These are phyloP conservation scores for Styphnolobium japonicum DNA, from an alignment of 306 rosid species.

Conservation along the genomic window DNA sequence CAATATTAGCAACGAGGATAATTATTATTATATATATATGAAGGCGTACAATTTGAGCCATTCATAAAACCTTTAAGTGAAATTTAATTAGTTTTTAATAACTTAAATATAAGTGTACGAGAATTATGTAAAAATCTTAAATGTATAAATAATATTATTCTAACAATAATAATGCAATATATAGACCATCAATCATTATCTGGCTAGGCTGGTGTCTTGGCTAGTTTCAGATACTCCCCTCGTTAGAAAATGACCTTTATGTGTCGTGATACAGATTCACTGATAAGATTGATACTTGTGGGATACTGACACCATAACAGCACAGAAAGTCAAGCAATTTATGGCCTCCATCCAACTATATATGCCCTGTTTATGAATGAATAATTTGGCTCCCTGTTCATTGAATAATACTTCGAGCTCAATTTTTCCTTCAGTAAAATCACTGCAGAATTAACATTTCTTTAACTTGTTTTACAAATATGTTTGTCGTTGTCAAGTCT, in stretches of 20 bases:
- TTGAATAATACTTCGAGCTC: neutral
- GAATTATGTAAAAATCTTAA: neutral
- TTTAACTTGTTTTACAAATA: neutral
- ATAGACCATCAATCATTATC: slow-evolving; percentile 34
- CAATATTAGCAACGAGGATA: too few relatives aligned
- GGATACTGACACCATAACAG: neutral
- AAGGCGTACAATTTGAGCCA: too few relatives aligned
- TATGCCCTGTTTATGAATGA: neutral
- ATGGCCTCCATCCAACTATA: slow-evolving; percentile 9
- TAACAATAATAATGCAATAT: slow-evolving; percentile 24
- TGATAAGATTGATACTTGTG: neutral
- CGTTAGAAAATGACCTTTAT: slow-evolving; percentile 28
- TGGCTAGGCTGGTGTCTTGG: slow-evolving; percentile 39
- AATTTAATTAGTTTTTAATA: neutral
- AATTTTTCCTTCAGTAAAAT: neutral
- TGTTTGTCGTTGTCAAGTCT: too few relatives aligned
- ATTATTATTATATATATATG: too few relatives aligned
- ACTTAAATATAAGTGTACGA: neutral
- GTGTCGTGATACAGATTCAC: neutral
- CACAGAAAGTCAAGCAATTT: neutral
- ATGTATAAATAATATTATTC: neutral
- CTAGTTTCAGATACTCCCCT: slow-evolving; percentile 24
- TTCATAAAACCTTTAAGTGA: too few relatives aligned
- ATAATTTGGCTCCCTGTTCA: neutral
- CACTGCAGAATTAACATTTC: neutral